phyloP scores from a whole-genome alignment of 2,329 filamentous ascomycete genomes.

The Tolypocladium amazonense region DNA sequence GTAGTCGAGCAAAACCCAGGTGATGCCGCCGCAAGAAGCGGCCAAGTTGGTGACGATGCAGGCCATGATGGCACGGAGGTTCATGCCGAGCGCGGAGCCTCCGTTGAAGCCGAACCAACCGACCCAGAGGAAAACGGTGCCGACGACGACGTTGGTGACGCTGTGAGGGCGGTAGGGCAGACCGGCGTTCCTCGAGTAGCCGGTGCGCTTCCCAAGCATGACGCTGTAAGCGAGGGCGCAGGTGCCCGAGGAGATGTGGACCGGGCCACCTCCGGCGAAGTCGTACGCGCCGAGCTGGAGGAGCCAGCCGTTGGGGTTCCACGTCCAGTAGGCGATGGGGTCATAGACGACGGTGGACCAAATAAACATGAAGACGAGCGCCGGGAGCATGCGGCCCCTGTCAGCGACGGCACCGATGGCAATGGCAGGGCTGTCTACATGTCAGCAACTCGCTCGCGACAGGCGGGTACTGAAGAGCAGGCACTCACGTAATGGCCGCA shows the following conservation, averaged over 20 bases:
- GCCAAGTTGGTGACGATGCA: conserved; percentile 81
- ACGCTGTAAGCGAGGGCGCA: conserved; percentile 63
- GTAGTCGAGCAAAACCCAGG: conserved; percentile 81
- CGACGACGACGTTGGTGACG: conserved; percentile 62
- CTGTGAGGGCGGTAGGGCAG: conserved; percentile 63
- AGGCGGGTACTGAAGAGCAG: neutral
- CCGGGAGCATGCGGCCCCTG: conserved; percentile 50
- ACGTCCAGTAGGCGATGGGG: conserved; percentile 67
- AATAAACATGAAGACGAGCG: conserved; percentile 56
- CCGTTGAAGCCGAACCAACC: conserved; percentile 97
- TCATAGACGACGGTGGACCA: conserved; percentile 65
- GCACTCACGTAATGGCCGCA: conserved; percentile 70
- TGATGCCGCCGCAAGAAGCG: conserved; percentile 69
- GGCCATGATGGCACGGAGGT: conserved; percentile 82
- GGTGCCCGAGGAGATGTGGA: conserved; percentile 64
- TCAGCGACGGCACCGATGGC: conserved; percentile 51
- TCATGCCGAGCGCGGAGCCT: conserved; percentile 69
- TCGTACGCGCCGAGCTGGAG: conserved; percentile 59
- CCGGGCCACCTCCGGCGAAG: conserved; percentile 65
- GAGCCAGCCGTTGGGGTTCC: conserved; percentile 65
- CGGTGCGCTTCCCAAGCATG: conserved; percentile 60
- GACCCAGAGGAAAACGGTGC: conserved; percentile 75
- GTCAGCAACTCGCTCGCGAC: neutral
- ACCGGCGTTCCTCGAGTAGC: conserved; percentile 49
- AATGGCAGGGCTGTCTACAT: conserved; percentile 34